These are phyloP conservation scores for Exophiala lecanii-corni DNA, from an alignment of 2,329 filamentous ascomycete species.

Conservation along the genomic window DNA sequence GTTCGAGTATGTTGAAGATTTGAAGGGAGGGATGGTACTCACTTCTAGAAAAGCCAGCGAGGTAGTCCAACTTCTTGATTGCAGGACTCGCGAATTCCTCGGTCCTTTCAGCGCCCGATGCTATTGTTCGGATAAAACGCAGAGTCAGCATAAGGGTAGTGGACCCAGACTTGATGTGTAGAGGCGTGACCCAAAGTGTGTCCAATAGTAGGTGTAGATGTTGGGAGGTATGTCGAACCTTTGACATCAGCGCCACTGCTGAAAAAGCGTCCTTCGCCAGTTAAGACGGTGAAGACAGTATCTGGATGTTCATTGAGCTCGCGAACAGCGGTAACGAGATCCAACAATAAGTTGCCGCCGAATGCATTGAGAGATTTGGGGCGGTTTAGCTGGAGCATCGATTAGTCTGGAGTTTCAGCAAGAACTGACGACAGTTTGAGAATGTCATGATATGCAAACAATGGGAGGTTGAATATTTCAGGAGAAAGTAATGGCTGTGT, in stretches of 20 bases:
- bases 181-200: background rate
- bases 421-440: too few relatives aligned
- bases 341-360: constrained; percentile 41
- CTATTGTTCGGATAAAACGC: constrained; percentile 1
- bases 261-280: constrained; percentile 49
- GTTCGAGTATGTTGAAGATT: too few relatives aligned
- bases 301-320: constrained; percentile 45
- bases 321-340: constrained; percentile 41
- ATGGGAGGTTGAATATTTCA: too few relatives aligned
- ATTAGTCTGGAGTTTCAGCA: background rate
- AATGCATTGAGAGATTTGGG: constrained; percentile 47
- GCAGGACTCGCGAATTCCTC: constrained; percentile 10
- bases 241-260: constrained; percentile 47
- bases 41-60: constrained; percentile 6
- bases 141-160: background rate
- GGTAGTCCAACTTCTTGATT: constrained; percentile 17
- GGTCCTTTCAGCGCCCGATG: background rate
- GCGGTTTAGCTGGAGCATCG: constrained; percentile 45
- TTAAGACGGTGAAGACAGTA: constrained; percentile 49
- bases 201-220: background rate
- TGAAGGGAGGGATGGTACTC: background rate
- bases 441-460: too few relatives aligned
- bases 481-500: background rate
- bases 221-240: constrained; percentile 25
- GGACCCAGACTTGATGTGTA: too few relatives aligned